Conservation (phyloP, 1,284 basidiomycete genomes). For the Paramarasmius palmivorus region DNA sequence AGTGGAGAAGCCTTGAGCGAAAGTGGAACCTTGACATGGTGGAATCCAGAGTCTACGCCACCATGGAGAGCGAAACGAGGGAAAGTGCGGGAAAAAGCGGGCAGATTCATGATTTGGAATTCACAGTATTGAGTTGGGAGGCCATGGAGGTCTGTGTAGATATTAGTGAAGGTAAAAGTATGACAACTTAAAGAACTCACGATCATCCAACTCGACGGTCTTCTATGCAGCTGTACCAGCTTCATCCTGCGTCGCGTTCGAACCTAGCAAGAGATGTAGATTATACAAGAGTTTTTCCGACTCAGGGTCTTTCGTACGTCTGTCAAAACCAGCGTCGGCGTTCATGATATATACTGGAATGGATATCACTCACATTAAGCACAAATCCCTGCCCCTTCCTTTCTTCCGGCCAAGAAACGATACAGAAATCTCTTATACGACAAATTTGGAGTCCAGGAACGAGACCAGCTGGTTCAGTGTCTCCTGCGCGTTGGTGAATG, state of each 20-base stretch:
- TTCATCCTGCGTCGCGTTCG: conserved; percentile 61
- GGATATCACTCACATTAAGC: conserved; percentile 44
- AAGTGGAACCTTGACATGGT: conserved; percentile 52
- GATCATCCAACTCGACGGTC: conserved; percentile 67
- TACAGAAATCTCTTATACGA: conserved; percentile 58
- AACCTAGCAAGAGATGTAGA: conserved; percentile 67
- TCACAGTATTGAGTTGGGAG: conserved; percentile 59
- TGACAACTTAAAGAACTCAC: conserved; percentile 34
- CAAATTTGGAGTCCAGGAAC: conserved; percentile 51
- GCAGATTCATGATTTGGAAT: conserved; percentile 57
- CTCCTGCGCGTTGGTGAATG: conserved; percentile 53
- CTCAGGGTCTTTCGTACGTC: conserved; percentile 53
- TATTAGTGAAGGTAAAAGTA: not conserved
- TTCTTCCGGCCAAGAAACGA: conserved; percentile 55
- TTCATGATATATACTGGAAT: not conserved
- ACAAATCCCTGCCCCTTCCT: conserved; percentile 57
- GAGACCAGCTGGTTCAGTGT: conserved; percentile 48
- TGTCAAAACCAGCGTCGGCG: conserved; percentile 17
- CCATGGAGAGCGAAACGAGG: conserved; percentile 51
- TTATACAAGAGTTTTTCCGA: conserved; percentile 51
- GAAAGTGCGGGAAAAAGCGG: conserved; percentile 60
- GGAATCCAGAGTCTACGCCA: conserved; percentile 61
- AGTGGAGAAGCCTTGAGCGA: conserved; percentile 41
- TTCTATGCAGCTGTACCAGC: conserved; percentile 69
- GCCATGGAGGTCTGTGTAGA: conserved; percentile 46